Percentiles rank a stretch among this genome's conserved stretches.
These are phyloP conservation scores for Cinchona pubescens DNA, from an alignment of 257 asterid genomes.

Conservation along the genomic window DNA sequence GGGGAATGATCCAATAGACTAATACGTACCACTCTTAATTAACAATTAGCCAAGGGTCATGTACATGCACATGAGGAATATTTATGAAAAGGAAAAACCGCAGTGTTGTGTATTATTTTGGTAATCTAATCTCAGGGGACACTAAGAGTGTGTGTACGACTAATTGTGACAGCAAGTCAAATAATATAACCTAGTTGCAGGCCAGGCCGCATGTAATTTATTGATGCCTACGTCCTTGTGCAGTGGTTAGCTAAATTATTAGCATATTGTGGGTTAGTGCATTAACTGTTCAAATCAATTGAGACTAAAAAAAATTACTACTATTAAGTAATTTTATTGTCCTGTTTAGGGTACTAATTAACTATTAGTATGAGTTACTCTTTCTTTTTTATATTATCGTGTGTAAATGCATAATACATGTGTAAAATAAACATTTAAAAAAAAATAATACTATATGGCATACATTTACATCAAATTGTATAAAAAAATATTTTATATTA, in stretches of 20 bases:
- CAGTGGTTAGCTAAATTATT: slow-evolving; percentile 4
- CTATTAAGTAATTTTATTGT: no score
- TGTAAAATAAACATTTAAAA: no score
- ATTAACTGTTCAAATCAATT: not conserved
- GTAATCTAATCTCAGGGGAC: no score
- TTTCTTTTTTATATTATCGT: no score
- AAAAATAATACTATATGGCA: no score
- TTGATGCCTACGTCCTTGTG: not conserved
- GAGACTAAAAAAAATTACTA: not conserved
- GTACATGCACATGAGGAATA: not conserved
- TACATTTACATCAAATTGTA: no score
- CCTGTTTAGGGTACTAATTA: no score
- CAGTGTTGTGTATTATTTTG: no score
- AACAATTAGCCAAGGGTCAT: not conserved
- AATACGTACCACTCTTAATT: not conserved
- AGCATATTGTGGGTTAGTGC: slow-evolving; percentile 9
- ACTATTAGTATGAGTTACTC: no score
- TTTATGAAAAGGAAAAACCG: slow-evolving; percentile 2
- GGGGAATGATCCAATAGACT: not conserved
- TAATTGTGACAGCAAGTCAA: slow-evolving; percentile 9
- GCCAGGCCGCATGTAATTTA: slow-evolving; percentile 13
- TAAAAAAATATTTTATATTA: no score
- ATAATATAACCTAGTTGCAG: slow-evolving; percentile 6
- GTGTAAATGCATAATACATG: no score
- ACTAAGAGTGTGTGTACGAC: not conserved